These are phyloP conservation scores for Amylostereum chailletii DNA, from an alignment of 1,284 basidiomycete species.

Conservation along the genomic window DNA sequence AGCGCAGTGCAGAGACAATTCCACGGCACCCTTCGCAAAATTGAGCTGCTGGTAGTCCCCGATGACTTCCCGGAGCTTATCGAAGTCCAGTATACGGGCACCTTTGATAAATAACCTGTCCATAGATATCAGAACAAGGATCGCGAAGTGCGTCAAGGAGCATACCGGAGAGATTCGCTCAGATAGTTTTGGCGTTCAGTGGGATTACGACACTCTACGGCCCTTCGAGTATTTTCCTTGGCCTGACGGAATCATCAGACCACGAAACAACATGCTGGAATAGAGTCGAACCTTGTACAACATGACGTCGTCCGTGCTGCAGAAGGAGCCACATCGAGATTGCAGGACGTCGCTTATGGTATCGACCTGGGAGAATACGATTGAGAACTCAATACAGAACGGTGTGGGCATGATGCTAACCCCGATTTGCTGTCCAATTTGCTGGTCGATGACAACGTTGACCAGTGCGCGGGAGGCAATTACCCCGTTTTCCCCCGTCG, in stretches of 20 bases:
- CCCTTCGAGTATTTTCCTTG: constrained; percentile 87
- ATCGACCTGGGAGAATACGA: constrained; percentile 62
- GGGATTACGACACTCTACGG: constrained; percentile 72
- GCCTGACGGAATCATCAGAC: constrained; percentile 43
- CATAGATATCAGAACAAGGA: neutral
- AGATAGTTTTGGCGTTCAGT: constrained; percentile 70
- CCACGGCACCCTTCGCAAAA: constrained; percentile 81
- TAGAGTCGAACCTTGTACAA: constrained; percentile 75
- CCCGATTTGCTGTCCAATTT: constrained; percentile 92
- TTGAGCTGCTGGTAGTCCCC: constrained; percentile 80
- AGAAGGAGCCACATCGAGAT: constrained; percentile 93
- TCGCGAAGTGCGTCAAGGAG: neutral
- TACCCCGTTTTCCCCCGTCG: constrained; percentile 77
- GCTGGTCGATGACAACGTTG: constrained; percentile 94
- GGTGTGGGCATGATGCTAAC: constrained; percentile 36
- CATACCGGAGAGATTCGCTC: constrained; percentile 69
- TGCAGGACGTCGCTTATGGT: constrained; percentile 93
- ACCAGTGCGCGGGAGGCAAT: constrained; percentile 83
- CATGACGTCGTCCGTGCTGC: constrained; percentile 96
- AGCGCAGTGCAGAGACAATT: constrained; percentile 83
- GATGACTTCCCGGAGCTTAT: constrained; percentile 79
- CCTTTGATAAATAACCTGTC: constrained; percentile 81
- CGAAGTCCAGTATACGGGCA: constrained; percentile 75
- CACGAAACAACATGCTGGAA: constrained; percentile 3
- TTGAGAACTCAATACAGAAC: neutral